These are phyloP conservation scores for Eucalyptus sideroxylon DNA, from an alignment of 345 rosid genomes.

Conservation along the genomic window DNA sequence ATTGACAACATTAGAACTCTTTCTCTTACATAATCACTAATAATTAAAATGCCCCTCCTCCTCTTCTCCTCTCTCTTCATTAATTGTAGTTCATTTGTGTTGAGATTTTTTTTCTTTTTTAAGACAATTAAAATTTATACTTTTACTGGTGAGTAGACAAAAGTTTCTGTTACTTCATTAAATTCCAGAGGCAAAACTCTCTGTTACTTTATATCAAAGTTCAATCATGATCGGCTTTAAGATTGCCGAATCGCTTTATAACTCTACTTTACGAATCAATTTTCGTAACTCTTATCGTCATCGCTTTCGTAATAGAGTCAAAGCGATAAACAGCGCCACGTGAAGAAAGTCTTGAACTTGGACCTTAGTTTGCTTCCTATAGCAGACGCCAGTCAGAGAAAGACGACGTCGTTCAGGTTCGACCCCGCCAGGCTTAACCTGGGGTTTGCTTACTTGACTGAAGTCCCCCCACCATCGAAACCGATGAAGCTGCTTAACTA, in stretches of 20 bases:
- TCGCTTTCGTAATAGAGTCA: neutral
- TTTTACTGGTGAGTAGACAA: too few species aligned
- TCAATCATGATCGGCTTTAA: neutral
- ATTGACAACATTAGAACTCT: too few species aligned
- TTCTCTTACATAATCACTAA: too few species aligned
- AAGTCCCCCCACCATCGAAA: neutral
- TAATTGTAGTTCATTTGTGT: too few species aligned
- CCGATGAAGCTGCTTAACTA: neutral
- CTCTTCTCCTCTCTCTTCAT: too few species aligned
- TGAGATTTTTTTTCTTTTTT: too few species aligned
- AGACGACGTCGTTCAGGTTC: neutral
- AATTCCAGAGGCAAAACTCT: too few species aligned
- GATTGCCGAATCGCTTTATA: neutral
- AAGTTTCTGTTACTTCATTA: too few species aligned
- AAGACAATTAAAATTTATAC: too few species aligned
- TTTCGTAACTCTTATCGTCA: neutral
- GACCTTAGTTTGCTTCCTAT: neutral
- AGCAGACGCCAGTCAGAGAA: neutral
- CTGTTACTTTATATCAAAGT: neutral
- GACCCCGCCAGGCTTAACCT: neutral
- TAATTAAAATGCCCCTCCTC: too few species aligned
- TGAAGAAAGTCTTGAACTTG: neutral
- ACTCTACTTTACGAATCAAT: neutral
- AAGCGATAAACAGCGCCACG: neutral
- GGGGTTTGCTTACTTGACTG: neutral